Conservation (phyloP, 176 grass and related monocot species). For the Oryza meyeriana region DNA sequence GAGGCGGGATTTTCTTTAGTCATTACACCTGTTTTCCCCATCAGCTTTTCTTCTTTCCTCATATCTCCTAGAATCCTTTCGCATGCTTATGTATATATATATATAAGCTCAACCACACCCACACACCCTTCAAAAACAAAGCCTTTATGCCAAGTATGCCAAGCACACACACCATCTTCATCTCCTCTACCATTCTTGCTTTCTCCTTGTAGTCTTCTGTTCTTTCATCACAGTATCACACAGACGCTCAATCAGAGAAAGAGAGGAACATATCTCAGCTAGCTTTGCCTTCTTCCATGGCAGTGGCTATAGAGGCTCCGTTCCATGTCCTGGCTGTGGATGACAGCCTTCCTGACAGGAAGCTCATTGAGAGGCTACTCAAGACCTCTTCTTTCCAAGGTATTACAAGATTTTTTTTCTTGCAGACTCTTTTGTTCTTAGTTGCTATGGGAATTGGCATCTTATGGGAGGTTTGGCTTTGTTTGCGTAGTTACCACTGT, state of each 20-base stretch:
- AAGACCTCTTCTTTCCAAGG: conserved; percentile 91
- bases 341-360: conserved; percentile 80
- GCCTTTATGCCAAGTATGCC: conserved; percentile 29
- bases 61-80: conserved; percentile 48
- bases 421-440: neutral
- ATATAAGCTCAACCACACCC: conserved; percentile 31
- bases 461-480: neutral
- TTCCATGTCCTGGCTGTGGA: conserved; percentile 92
- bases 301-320: conserved; percentile 38
- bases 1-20: conserved; percentile 55
- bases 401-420: neutral
- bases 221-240: neutral
- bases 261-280: neutral
- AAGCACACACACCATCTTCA: conserved; percentile 5
- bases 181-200: conserved; percentile 23
- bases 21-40: conserved; percentile 19
- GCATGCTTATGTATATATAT: conserved; percentile 32
- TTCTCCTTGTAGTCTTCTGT: conserved; percentile 1
- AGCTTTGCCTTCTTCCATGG: conserved; percentile 38
- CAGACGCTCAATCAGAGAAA: neutral
- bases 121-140: conserved; percentile 33
- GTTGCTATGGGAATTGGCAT: neutral
- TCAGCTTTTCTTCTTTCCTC: conserved; percentile 25
- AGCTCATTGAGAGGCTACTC: conserved; percentile 83
- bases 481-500: conserved; percentile 65